Base-by-base conservation (phyloP, 1,139 yeast genomes). In the Hemisphaericaspora xylofermentans region DNA sequence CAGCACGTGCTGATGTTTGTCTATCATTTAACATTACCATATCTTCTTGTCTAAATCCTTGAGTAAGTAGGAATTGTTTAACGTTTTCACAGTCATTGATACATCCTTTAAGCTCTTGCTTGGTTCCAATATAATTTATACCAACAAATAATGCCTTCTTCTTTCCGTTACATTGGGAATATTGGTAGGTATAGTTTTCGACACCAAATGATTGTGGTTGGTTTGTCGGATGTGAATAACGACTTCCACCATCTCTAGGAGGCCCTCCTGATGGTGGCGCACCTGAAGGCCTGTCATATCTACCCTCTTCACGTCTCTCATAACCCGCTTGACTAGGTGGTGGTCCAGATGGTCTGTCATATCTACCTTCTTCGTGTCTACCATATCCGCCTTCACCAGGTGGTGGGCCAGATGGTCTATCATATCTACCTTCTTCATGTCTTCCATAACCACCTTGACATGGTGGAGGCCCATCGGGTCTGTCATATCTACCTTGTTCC, bases 21-120 rank as follows among this genome's bases (percentile, higher is more conserved):
- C 86, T 94, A 54, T 85, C 95, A 4, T 95, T 86, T 48, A 91
- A 67, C 44, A 88, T 71, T 13, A 91, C 96, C 70, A 91, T 88
- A 58, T 91, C 95, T 19, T 84, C 91, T 51, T 74, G 70, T 25
- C 64, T 57, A 63, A 87, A 91, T 0, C 96, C 96, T 53, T 75
- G 81, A 33, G 71, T 60, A 41, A 78, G 69, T 50, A 84, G 64
- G 53, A 80, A 84, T 36, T 62, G 60, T 52, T 75, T 69, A 74
- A 84, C 81, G 59, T 81, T 83, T 51, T 76, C 71, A 27, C 80
- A 87, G 62, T 85, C 94, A 56, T 91, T 91, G 61, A 91, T 86
- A 63, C 97, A 89, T 1, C 98, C 98, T 42, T 84, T 70, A 46
- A 91, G 70, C 49, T 76, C 82, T 59, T 81, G 84, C 38, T 64